Conservation (phyloP, 306 rosid genomes). For the Benincasa hispida region DNA sequence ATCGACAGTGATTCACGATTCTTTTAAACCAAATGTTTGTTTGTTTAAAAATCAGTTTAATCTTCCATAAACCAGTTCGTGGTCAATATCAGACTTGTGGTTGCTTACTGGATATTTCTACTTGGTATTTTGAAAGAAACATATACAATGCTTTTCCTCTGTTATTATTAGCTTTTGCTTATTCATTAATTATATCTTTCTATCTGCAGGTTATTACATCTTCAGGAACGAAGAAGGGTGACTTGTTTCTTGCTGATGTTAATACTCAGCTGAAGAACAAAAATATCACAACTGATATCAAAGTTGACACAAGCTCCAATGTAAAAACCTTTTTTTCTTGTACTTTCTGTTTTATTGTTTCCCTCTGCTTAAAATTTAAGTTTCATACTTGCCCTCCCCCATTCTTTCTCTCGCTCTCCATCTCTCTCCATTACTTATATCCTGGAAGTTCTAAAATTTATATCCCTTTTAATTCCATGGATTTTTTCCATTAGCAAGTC, state of each 20-base stretch:
- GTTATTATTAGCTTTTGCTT: neutral
- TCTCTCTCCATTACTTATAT: neutral
- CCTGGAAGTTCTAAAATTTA: neutral
- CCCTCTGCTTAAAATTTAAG: neutral
- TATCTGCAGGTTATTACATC: conserved; percentile 61
- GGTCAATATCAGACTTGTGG: neutral
- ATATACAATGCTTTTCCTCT: neutral
- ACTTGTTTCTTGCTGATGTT: conserved; percentile 58
- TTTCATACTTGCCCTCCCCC: neutral
- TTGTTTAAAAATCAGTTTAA: neutral
- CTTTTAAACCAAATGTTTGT: neutral
- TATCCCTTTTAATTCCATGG: neutral
- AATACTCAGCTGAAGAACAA: conserved; percentile 69
- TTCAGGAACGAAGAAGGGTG: conserved; percentile 69
- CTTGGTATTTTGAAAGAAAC: neutral
- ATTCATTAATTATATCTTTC: neutral
- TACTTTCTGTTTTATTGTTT: neutral
- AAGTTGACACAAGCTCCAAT: conserved; percentile 69
- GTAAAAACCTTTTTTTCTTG: conserved; percentile 18
- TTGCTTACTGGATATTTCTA: neutral
- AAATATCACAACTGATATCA: conserved; percentile 73
- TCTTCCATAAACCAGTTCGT: neutral
- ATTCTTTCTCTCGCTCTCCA: neutral
- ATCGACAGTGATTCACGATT: neutral
- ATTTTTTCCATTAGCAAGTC: neutral